These are phyloP conservation scores for Yamadazyma trypodendri DNA, from an alignment of 1,139 yeast genomes.

Conservation along the genomic window DNA sequence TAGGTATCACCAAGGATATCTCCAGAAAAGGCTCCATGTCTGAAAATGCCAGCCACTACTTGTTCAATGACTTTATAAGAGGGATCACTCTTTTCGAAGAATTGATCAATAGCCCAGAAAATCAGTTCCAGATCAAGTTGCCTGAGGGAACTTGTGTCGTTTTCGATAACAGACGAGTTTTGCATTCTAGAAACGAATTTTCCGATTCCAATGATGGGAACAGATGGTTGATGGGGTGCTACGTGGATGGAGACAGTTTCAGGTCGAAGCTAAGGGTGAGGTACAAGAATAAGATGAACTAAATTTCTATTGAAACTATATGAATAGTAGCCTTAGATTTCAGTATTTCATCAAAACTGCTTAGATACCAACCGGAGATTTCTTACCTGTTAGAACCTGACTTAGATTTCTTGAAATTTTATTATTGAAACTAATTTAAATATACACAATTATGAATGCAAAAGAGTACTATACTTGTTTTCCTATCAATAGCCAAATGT, in stretches of 20 bases:
- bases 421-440: conserved; percentile 5
- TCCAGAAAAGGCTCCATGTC: conserved; percentile 8
- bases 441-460: conserved; percentile 4
- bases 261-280: conserved; percentile 55
- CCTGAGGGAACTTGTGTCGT: conserved; percentile 66
- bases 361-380: no score
- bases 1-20: conserved; percentile 40
- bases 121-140: conserved; percentile 57
- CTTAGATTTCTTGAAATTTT: no score
- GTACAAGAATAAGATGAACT: conserved; percentile 10
- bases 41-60: conserved; percentile 24
- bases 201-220: conserved; percentile 50
- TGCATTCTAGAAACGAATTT: conserved; percentile 69
- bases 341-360: no score
- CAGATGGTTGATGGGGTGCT: conserved; percentile 79
- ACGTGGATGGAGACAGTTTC: conserved; percentile 71
- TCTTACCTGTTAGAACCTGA: no score
- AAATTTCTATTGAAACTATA: background rate
- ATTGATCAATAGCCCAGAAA: conserved; percentile 51
- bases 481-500: conserved; percentile 28
- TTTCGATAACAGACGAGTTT: conserved; percentile 70
- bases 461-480: conserved; percentile 1
- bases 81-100: conserved; percentile 63
- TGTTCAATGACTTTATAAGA: conserved; percentile 54
- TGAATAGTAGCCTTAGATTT: no score